A percentile compares a stretch with the other conserved stretches of the same genome.
phyloP scores from a whole-genome alignment of 345 rosid genomes.

The Physaria fendleri region DNA sequence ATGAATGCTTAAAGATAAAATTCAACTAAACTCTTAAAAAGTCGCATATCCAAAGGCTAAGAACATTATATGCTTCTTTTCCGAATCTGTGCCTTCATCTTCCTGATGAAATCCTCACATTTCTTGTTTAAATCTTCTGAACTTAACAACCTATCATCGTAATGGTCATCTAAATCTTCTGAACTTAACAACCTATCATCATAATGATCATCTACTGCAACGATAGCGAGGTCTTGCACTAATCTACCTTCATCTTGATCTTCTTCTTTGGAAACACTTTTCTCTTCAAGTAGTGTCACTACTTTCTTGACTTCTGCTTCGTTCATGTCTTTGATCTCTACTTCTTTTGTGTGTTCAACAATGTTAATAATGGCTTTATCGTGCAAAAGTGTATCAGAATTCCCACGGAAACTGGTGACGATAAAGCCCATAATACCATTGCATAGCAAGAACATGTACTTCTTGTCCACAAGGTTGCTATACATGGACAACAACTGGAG shows the following conservation, averaged over 20 bases:
- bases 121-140: slow-evolving; percentile 58
- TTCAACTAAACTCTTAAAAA: not conserved
- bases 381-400: slow-evolving; percentile 6
- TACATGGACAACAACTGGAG: slow-evolving; percentile 20
- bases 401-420: slow-evolving; percentile 26
- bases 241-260: slow-evolving; percentile 10
- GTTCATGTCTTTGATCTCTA: not conserved
- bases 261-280: slow-evolving; percentile 3
- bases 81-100: slow-evolving; percentile 41
- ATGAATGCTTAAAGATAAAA: not conserved
- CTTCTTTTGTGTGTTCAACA: slow-evolving; percentile 6
- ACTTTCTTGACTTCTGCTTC: slow-evolving; percentile 10
- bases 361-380: not conserved
- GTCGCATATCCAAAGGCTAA: slow-evolving; percentile 7
- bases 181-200: slow-evolving; percentile 24
- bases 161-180: slow-evolving; percentile 67
- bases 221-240: slow-evolving; percentile 5
- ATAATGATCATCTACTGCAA: not conserved
- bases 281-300: slow-evolving; percentile 16
- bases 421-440: slow-evolving; percentile 61
- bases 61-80: not conserved
- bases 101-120: slow-evolving; percentile 66
- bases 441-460: slow-evolving; percentile 57
- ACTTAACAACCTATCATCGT: slow-evolving; percentile 31
- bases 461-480: slow-evolving; percentile 40